Conservation (phyloP, 2,329 filamentous ascomycete genomes). For the Didymella glomerata region DNA sequence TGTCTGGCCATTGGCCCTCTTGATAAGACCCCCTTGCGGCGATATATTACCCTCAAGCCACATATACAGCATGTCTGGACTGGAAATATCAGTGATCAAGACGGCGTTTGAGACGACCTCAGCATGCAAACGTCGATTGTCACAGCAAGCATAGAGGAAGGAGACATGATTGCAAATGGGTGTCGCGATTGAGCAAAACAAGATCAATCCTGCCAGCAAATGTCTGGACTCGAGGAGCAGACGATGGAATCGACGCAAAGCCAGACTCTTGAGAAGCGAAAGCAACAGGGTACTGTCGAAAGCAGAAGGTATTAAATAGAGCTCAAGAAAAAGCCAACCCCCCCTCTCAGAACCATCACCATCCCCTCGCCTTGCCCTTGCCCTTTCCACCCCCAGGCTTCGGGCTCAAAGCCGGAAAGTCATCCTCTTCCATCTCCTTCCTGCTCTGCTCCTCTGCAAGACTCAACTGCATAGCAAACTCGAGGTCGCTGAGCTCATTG, state of each 20-base stretch:
- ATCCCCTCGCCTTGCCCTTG: slow-evolving; percentile 42
- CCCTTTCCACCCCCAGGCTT: slow-evolving; percentile 32
- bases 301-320: slow-evolving; percentile 8
- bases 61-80: too few relatives aligned
- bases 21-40: too few relatives aligned
- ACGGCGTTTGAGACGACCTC: too few relatives aligned
- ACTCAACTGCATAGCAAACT: slow-evolving; percentile 69
- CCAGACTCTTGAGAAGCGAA: background rate
- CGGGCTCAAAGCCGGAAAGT: slow-evolving; percentile 44
- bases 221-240: too few relatives aligned
- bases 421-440: slow-evolving; percentile 40
- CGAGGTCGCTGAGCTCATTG: slow-evolving; percentile 64
- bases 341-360: slow-evolving; percentile 8
- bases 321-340: background rate
- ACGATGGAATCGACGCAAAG: background rate
- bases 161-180: too few relatives aligned
- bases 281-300: background rate
- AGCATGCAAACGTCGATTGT: too few relatives aligned
- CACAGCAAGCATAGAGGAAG: too few relatives aligned
- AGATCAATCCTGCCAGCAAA: too few relatives aligned
- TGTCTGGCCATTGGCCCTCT: too few relatives aligned
- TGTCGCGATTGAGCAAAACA: too few relatives aligned
- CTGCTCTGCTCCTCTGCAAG: slow-evolving; percentile 66
- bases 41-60: too few relatives aligned
- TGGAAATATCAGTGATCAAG: too few relatives aligned